Evolutionary conservation across 2,329 filamentous ascomycete species (phyloP).

Genomic region (Dothiorella sarmentorum): DNA sequence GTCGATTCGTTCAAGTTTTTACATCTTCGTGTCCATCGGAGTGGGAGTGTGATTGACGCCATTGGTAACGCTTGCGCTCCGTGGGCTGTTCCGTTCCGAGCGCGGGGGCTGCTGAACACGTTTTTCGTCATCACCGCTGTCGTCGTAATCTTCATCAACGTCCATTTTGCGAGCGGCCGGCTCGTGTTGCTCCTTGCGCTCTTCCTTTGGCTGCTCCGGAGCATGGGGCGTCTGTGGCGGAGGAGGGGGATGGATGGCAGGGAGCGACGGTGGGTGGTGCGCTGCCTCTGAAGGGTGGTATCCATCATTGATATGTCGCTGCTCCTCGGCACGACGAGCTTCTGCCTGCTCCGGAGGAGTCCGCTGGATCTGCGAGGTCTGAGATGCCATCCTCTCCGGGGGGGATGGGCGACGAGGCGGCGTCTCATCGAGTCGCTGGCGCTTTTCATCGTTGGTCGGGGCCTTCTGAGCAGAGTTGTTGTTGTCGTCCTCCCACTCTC

Average conservation of each 20-base stretch:
- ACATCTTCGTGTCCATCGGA: constrained; percentile 28
- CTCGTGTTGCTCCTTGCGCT: constrained; percentile 58
- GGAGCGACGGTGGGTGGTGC: constrained; percentile 70
- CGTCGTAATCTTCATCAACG: constrained; percentile 95
- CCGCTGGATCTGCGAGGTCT: constrained; percentile 64
- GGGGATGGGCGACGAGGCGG: constrained; percentile 64
- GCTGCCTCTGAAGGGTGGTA: constrained; percentile 93
- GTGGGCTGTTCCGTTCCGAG: constrained; percentile 45
- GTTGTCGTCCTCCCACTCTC: constrained; percentile 89
- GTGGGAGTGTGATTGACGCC: constrained; percentile 33
- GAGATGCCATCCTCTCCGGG: constrained; percentile 38
- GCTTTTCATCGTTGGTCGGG: constrained; percentile 75
- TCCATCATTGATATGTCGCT: constrained; percentile 69
- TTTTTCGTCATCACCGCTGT: constrained; percentile 83
- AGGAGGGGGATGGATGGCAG: constrained; percentile 50
- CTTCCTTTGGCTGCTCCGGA: constrained; percentile 47
- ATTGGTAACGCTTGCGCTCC: constrained; percentile 31
- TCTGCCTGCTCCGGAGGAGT: constrained; percentile 69
- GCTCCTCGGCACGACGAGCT: constrained; percentile 56
- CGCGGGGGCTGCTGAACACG: constrained; percentile 28
- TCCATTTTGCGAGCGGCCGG: constrained; percentile 93
- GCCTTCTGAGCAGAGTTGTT: constrained; percentile 69
- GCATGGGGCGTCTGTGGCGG: constrained; percentile 46
- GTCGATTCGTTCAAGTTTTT: not conserved
- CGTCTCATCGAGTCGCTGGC: constrained; percentile 81